Evolutionary conservation across 176 grass and related monocot genomes (phyloP), one percentile per base, ranked within the genome.

Genomic region (Aegilops tauschii): DNA sequence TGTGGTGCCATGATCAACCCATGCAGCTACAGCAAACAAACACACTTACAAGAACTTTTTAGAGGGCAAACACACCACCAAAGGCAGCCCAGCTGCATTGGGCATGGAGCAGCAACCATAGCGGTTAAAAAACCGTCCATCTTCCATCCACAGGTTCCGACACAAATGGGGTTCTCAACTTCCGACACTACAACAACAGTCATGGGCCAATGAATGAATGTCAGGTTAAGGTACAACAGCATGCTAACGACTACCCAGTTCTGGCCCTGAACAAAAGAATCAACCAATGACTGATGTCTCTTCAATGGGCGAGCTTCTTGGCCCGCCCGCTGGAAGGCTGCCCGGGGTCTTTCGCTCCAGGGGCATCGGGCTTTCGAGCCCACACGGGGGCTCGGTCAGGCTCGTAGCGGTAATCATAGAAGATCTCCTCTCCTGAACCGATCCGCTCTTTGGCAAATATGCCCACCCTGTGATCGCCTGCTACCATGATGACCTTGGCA

Each of bases 361-460:
- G 66, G 12, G 78, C 82, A 65, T 98, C 96, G 36, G 96, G 93
- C 52, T 98, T 96, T 54, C 94, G 90, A 30, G 96, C 96, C 96
- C 96, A 98, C 17, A 87, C 96, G 3, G 96, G 96, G 23, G 96
- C 96, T 12, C 94, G 82, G 65, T 96, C 96, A 0, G 88, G 90
- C 70, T 98, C 96, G 2, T 98, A 96, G 72, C 96, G 90, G 66
- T 98, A 98, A 70, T 98, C 93, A 5, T 96, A 98, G 70, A 98
- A 96, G 59, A 98, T 72, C 61, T 98, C 93, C 56, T 96, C 90
- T 1, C 96, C 96, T 11, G 93, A 88, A 59, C 87, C 81, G 6
- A 96, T 98, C 81, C 93, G 80, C 36, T 98, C 96, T 89, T 94
- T 98, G 27, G 93, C 96, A 31, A 98, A 98, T 79, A 98, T 98